Base-by-base conservation (phyloP, 495 filamentous ascomycete genomes). In the Hyaloscypha finlandica region DNA sequence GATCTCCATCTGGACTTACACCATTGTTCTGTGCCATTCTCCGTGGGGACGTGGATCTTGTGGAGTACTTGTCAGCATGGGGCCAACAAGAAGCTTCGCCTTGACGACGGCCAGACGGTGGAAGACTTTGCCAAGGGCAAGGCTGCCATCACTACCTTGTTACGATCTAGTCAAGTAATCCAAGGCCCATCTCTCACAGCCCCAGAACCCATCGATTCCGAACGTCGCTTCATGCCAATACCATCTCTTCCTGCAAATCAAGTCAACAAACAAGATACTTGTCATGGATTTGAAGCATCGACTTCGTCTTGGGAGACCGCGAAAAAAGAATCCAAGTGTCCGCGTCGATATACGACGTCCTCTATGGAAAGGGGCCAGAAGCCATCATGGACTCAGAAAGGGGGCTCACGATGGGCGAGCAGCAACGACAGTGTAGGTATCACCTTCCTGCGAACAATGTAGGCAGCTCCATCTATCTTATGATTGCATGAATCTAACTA, bases 391-490 rank as follows among this genome's bases (percentile, higher is more conserved):
- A 35, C 12, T 32, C 20, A 22, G 35, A 30, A 30, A 60, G 33
- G 33, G 30, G 19, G 29, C 0, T 30, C 29, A 60, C 9, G 57
- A 60, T 60, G 33, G 29, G 29, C 33, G 57, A 35, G 32, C 6
- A 30, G 2, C 29, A 60, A 60, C 30, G 8, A 8, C 6, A 39
- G 12, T 63, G 54, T 22, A 54, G 51, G 19, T 60, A 60, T 39
- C 57, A 60, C 37, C 57, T 60, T 37, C 57, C 35, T 9, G 57
- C 57, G 29, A 60, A 60, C 25, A 60, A 60, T 60, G 57, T 35
- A 39, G 57, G 57, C 35, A 32, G 12, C 30, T 9, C 35, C 20
- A 60, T 8, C 9, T 9, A 9, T 37, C 30, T 6, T 35, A 37
- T 2, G 8, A 32, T 37, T 16, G 4, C 35, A 8, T 16, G 30